Evolutionary conservation across 345 rosid genomes (phyloP), one percentile per base, ranked within the genome.

Genomic region (Xanthoceras sorbifolium): DNA sequence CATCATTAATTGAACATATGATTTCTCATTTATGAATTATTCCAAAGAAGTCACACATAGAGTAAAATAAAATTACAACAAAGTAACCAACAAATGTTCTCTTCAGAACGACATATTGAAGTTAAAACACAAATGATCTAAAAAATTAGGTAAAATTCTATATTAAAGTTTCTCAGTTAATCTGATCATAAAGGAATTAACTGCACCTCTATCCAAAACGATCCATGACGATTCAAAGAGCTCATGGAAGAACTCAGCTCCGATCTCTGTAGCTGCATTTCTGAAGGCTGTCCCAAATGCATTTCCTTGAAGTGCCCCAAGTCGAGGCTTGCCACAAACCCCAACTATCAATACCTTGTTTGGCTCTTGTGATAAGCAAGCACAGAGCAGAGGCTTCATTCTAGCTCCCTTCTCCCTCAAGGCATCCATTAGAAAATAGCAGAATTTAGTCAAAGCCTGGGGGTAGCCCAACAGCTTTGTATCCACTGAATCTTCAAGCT

Each of bases 221-320:
- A 96, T 96, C 99, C 99, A 96, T 7, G 99, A 96, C 85, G 98
- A 93, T 83, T 96, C 99, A 31, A 96, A 93, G 18, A 96, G 87
- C 85, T 96, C 99, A 22, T 96, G 98, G 84, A 90, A 93, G 89
- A 87, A 93, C 72, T 86, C 97, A 22, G 93, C 90, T 80, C 90
- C 91, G 44, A 86, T 92, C 77, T 93, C 97, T 70, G 86, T 85
- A 15, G 97, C 98, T 5, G 98, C 95, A 48, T 92, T 89, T 81
- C 93, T 89, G 73, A 96, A 96, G 48, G 98, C 97, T 76, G 81
- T 72, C 4, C 98, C 99, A 78, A 96, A 93, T 10, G 95, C 94
- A 80, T 96, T 96, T 60, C 98, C 99, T 84, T 88, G 90, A 31
- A 89, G 87, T 4, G 98, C 98, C 14, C 98, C 99, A 5, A 93